phyloP scores from a whole-genome alignment of 768 basidiomycete species.

The Collybiopsis luxurians region DNA sequence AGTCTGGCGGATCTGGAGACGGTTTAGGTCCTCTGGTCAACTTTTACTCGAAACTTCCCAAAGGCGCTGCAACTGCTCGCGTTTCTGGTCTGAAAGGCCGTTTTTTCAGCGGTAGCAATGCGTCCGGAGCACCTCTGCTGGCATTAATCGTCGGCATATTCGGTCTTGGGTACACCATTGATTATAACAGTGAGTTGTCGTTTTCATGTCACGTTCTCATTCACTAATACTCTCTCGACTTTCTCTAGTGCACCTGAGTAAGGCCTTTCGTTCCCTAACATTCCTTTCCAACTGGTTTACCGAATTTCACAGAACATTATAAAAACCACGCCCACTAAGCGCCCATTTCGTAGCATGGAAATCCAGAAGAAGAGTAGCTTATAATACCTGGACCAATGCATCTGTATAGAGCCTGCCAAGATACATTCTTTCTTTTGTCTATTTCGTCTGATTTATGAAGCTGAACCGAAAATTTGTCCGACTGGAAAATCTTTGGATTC shows the following conservation, averaged over 20 bases:
- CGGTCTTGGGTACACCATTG: constrained; percentile 79
- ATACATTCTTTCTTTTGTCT: background rate
- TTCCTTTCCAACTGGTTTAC: background rate
- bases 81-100: constrained; percentile 73
- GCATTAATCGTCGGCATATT: constrained; percentile 65
- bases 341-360: background rate
- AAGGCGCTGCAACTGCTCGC: constrained; percentile 68
- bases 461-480: background rate
- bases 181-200: constrained; percentile 78
- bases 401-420: background rate
- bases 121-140: constrained; percentile 67
- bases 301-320: constrained; percentile 69
- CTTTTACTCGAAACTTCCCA: constrained; percentile 96
- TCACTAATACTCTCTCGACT: constrained; percentile 11
- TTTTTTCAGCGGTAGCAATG: constrained; percentile 85
- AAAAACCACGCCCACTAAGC: constrained; percentile 84
- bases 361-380: background rate
- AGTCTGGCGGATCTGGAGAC: constrained; percentile 82
- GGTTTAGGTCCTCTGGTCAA: constrained; percentile 84
- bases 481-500: background rate
- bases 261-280: constrained; percentile 23
- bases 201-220: background rate
- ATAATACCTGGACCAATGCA: background rate
- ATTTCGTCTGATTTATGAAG: background rate
- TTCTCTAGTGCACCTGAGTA: constrained; percentile 77